Evolutionary conservation across 352 stramenopile species (phyloP).

Genomic region (Pseudoperonospora humuli): DNA sequence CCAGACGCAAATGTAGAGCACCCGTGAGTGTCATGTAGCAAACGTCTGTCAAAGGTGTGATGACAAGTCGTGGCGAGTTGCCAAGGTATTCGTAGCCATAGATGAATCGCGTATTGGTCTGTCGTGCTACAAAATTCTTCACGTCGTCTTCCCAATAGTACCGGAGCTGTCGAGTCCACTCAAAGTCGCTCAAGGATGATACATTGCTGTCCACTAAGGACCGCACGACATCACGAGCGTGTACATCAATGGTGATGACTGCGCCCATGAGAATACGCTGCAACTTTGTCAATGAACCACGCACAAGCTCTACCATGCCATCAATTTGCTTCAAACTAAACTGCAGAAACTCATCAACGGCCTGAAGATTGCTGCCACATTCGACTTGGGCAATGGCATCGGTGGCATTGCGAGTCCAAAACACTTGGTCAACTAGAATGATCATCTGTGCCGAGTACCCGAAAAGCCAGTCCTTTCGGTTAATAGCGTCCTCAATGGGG

Average conservation of each 20-base stretch:
- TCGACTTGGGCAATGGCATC: constrained; percentile 75
- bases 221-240: constrained; percentile 85
- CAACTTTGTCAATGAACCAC: constrained; percentile 74
- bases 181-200: constrained; percentile 79
- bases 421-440: constrained; percentile 89
- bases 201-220: constrained; percentile 76
- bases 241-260: constrained; percentile 89
- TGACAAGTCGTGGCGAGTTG: constrained; percentile 75
- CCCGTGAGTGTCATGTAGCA: constrained; percentile 93
- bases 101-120: constrained; percentile 81
- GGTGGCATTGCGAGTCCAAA: constrained; percentile 87
- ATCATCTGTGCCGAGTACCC: constrained; percentile 78
- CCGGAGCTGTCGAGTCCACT: constrained; percentile 86
- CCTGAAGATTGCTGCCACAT: constrained; percentile 44
- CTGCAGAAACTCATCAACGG: constrained; percentile 78
- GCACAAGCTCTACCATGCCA: constrained; percentile 87
- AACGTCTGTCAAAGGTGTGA: constrained; percentile 82
- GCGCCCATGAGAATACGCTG: constrained; percentile 87
- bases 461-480: constrained; percentile 87
- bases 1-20: constrained; percentile 88
- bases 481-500: constrained; percentile 81
- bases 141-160: constrained; percentile 87
- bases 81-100: constrained; percentile 84
- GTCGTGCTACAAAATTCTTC: constrained; percentile 76
- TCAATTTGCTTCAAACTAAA: constrained; percentile 90